Evolutionary conservation across 257 asterid species (phyloP).

Genomic region (Nicotiana obtusifolia): DNA sequence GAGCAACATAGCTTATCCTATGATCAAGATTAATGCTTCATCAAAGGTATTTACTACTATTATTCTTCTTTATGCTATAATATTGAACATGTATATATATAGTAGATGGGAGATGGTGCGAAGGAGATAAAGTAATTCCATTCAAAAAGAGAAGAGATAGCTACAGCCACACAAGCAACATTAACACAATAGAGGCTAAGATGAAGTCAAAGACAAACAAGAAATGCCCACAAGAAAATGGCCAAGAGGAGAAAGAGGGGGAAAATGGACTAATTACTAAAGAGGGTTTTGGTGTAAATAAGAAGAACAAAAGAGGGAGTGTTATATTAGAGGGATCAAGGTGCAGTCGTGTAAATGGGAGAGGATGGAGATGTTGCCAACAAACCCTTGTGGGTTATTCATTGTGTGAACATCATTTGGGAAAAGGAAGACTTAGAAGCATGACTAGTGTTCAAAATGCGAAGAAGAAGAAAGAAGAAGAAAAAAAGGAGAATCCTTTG

Average conservation of each 20-base stretch:
- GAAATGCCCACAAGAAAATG: constrained; percentile 28
- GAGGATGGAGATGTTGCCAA: constrained; percentile 83
- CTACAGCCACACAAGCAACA: neutral
- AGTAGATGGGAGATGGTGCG: constrained; percentile 18
- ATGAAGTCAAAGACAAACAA: constrained; percentile 62
- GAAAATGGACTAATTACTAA: neutral
- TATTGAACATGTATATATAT: constrained; percentile 1
- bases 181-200: constrained; percentile 2
- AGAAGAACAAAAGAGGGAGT: constrained; percentile 46
- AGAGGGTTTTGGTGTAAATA: neutral
- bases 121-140: constrained; percentile 41
- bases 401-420: constrained; percentile 71
- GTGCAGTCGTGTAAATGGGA: constrained; percentile 77
- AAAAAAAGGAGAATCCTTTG: neutral
- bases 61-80: neutral
- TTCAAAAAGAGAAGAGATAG: constrained; percentile 49
- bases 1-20: neutral
- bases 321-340: constrained; percentile 65
- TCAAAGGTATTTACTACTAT: too few species aligned
- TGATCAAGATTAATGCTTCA: neutral
- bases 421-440: constrained; percentile 60
- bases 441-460: constrained; percentile 23
- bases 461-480: neutral
- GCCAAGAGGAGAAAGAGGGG: neutral
- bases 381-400: constrained; percentile 70